Evolutionary conservation across 495 filamentous ascomycete genomes (phyloP), one percentile per base, ranked within the genome.

Genomic region (Daldinia caldariorum): DNA sequence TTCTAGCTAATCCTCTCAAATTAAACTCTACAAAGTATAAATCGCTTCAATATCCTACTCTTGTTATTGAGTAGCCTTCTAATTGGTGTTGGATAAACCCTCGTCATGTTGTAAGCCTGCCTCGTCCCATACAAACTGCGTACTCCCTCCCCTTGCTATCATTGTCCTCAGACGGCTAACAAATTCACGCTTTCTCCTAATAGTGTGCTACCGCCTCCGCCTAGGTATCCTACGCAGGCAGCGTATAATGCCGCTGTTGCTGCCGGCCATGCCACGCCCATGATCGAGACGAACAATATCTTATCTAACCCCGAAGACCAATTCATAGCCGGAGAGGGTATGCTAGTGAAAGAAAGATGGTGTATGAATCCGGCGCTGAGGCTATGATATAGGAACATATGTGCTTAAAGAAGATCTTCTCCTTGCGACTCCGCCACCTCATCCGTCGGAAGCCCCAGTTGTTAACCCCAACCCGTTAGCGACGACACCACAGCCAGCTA

Each of bases 301-400:
- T 84, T 99, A 61, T 84, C 84, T 39, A 91, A 92, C 77, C 89
- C 92, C 41, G 90, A 94, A 67, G 88, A 88, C 73, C 90, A 92
- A 76, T 87, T 99, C 61, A 89, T 96, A 56, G 94, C 93, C 37
- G 95, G 95, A 79, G 95, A 99, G 89, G 95, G 94, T 93, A 80
- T 49, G 79, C 61, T 63, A 41, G 62, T 39, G 26, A 18, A 37
- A 43, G 39, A 16, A 38, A 61, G 16, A 9, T 49, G 5, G n/a
- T 63, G 20, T 54, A 29, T 61, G 26, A 51, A 14, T 29, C 16
- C 35, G 20, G 49, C 18, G 58, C 69, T 74, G 60, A 74, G 45
- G 43, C 38, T 55, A 35, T 29, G 20, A 47, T 51, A 67, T 72
- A 96, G 93, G 94, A 70, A 93, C 92, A 53, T 99, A 99, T 74